Percentiles rank a stretch among this genome's conserved stretches.
phyloP scores from a whole-genome alignment of 2,329 filamentous ascomycete genomes.

The Dichotomopilus funicola region DNA sequence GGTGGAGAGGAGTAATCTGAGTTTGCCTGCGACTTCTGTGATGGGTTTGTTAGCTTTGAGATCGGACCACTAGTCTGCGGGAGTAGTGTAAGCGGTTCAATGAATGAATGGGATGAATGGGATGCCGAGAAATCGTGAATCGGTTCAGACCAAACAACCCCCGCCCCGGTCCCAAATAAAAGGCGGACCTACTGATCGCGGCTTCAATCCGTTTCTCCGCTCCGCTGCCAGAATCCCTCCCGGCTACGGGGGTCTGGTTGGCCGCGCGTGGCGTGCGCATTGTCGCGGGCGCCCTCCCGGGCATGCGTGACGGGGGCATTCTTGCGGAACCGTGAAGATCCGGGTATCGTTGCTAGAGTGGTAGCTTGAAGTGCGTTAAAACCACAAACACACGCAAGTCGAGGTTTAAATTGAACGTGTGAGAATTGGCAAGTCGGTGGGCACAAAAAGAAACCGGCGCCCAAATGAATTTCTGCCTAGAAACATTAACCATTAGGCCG shows the following conservation, averaged over 20 bases:
- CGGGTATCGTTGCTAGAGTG: no score
- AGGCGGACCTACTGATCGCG: conserved; percentile 14
- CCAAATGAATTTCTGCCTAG: conserved; percentile 3
- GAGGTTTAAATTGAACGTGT: no score
- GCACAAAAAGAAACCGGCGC: not conserved
- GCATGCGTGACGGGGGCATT: no score
- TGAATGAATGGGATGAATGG: no score
- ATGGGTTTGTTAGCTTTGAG: not conserved
- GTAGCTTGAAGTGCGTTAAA: no score
- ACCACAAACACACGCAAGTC: no score
- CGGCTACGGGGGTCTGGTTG: not conserved
- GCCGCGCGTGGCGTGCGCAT: not conserved
- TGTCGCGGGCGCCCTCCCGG: no score
- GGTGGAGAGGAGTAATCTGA: conserved; percentile 18
- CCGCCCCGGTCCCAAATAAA: no score
- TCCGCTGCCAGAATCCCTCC: conserved; percentile 6
- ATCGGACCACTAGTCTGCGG: no score
- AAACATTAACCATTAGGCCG: not conserved
- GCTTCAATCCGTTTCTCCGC: conserved; percentile 17
- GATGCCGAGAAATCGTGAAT: not conserved
- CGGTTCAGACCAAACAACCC: no score
- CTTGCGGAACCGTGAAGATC: no score
- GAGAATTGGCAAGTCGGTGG: no score
- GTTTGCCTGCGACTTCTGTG: conserved; percentile 7
- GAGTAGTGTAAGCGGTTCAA: not conserved